These are phyloP conservation scores for Puccinia triticina DNA, from an alignment of 1,284 basidiomycete genomes.

Conservation along the genomic window DNA sequence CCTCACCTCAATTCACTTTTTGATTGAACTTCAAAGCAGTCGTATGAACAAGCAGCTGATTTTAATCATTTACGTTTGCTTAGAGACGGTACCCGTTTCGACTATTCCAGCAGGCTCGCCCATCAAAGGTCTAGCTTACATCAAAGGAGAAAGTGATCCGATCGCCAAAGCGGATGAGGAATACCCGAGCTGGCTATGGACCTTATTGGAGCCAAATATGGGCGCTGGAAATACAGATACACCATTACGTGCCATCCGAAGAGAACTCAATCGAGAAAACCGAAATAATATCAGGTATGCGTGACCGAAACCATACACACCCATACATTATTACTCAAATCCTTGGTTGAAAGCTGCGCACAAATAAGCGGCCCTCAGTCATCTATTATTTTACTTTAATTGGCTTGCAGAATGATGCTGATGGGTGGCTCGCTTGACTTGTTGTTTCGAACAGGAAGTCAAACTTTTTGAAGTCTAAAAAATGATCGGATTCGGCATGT, in stretches of 20 bases:
- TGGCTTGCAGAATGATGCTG: no score
- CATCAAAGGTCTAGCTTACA: constrained; percentile 58
- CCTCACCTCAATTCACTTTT: no score
- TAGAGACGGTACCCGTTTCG: constrained; percentile 30
- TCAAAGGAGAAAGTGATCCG: constrained; percentile 59
- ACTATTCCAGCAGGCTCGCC: constrained; percentile 56
- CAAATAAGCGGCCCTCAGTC: no score
- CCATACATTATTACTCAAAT: not conserved
- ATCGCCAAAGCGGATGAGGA: constrained; percentile 58
- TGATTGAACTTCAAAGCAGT: not conserved
- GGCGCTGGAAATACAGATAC: constrained; percentile 34
- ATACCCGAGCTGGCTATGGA: constrained; percentile 60
- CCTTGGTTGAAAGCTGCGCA: not conserved
- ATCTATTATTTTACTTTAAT: no score
- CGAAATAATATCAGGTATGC: constrained; percentile 44
- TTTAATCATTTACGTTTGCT: not conserved
- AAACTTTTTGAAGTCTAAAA: constrained; percentile 43
- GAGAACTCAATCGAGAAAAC: constrained; percentile 42
- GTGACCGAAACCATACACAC: not conserved
- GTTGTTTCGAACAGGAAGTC: constrained; percentile 14
- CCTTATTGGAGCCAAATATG: constrained; percentile 56
- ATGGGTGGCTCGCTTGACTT: not conserved
- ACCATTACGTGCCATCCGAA: constrained; percentile 27
- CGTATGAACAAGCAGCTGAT: not conserved
- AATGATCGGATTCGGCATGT: constrained; percentile 5